Evolutionary conservation across 169 alveolate genomes (phyloP).

Genomic region (Cryptosporidium andersoni): DNA sequence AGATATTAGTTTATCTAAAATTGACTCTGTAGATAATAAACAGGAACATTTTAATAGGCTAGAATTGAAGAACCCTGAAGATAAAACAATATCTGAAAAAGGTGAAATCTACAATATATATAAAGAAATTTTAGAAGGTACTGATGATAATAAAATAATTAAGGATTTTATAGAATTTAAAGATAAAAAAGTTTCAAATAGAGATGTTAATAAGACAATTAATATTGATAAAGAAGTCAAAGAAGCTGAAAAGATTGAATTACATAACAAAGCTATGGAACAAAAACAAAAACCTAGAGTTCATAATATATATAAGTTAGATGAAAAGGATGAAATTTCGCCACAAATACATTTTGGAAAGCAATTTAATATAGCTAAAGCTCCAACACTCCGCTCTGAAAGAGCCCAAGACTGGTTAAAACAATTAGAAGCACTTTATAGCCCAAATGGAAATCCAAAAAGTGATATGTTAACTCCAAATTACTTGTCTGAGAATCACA

Average conservation of each 20-base stretch:
- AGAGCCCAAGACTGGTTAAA: constrained; percentile 64
- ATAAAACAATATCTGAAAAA: no score
- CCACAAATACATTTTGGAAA: no score
- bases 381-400: constrained; percentile 4
- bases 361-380: background rate
- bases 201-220: background rate
- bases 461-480: no score
- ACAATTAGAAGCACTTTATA: constrained; percentile 52
- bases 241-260: background rate
- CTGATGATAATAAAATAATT: background rate
- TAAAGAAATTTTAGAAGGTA: background rate
- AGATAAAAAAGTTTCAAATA: background rate
- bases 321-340: no score
- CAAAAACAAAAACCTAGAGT: background rate
- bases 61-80: no score
- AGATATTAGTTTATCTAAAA: background rate
- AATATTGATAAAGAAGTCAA: background rate
- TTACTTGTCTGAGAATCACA: no score
- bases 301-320: no score
- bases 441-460: constrained; percentile 4
- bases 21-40: background rate
- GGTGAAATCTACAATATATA: no score
- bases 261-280: background rate
- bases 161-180: background rate
- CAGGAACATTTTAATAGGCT: background rate